phyloP scores from a whole-genome alignment of 2,329 filamentous ascomycete genomes.

The Aaosphaeria arxii region DNA sequence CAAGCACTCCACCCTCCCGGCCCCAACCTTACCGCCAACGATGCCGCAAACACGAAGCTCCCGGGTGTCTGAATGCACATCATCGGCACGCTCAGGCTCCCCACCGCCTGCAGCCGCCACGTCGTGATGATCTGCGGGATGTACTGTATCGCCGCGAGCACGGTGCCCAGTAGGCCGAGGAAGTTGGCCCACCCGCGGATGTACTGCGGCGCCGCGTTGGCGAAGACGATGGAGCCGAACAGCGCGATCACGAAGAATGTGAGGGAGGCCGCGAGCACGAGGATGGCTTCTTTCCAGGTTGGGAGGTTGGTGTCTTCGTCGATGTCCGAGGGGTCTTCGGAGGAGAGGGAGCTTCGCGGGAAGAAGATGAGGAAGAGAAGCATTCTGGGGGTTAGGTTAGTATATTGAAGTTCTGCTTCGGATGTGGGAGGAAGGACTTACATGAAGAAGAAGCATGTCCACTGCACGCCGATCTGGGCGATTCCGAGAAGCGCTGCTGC shows the following conservation, averaged over 20 bases:
- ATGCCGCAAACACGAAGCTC: constrained; percentile 83
- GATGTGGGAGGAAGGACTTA: constrained; percentile 36
- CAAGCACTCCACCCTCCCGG: constrained; percentile 89
- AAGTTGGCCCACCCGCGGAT: constrained; percentile 80
- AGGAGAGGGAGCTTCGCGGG: constrained; percentile 37
- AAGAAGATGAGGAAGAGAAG: constrained; percentile 95
- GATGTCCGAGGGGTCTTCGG: constrained; percentile 18
- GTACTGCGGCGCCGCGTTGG: constrained; percentile 61
- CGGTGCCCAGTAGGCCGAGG: constrained; percentile 74
- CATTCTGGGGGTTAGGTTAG: constrained; percentile 56
- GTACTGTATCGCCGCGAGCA: constrained; percentile 84
- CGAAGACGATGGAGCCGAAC: constrained; percentile 60
- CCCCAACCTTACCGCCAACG: constrained; percentile 76
- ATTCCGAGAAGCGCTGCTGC: constrained; percentile 83
- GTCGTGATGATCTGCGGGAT: constrained; percentile 94
- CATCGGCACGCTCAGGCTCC: constrained; percentile 92
- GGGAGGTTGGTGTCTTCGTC: constrained; percentile 29
- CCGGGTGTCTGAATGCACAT: constrained; percentile 98
- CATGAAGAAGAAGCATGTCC: constrained; percentile 90
- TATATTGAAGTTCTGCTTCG: background rate
- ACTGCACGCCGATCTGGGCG: constrained; percentile 86
- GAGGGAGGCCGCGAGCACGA: constrained; percentile 70
- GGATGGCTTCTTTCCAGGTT: constrained; percentile 74
- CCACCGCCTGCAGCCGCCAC: constrained; percentile 77
- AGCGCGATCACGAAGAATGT: constrained; percentile 72